These are phyloP conservation scores for Verticillium nonalfalfae DNA, from an alignment of 2,329 filamentous ascomycete species.

Conservation along the genomic window DNA sequence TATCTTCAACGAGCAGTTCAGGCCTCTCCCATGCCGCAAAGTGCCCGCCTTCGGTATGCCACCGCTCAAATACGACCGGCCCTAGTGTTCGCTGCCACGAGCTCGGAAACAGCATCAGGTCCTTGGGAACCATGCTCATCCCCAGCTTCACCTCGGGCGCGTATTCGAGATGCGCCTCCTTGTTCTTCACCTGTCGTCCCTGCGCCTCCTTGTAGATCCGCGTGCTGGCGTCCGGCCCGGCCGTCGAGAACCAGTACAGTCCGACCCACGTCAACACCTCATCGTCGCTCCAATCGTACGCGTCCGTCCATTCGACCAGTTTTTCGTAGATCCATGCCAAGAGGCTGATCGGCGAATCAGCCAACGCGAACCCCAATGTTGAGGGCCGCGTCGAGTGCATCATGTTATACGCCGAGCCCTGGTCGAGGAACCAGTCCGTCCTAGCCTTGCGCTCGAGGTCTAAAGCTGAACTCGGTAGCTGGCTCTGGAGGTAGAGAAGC, in stretches of 20 bases:
- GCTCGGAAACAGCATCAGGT: constrained; percentile 46
- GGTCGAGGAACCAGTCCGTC: constrained; percentile 46
- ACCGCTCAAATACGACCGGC: constrained; percentile 49
- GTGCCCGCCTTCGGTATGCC: constrained; percentile 48
- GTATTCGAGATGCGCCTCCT: constrained; percentile 29
- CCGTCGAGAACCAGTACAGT: constrained; percentile 64
- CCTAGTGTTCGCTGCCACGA: constrained; percentile 54
- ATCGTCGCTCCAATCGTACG: constrained; percentile 67
- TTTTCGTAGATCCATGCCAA: constrained; percentile 81
- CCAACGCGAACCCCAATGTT: constrained; percentile 63
- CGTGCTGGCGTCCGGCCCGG: constrained; percentile 60
- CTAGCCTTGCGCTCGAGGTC: constrained; percentile 48
- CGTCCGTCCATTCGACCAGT: constrained; percentile 68
- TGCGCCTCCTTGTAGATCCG: constrained; percentile 66
- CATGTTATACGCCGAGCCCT: constrained; percentile 53
- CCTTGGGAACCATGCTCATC: constrained; percentile 50
- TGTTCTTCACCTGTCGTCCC: background rate
- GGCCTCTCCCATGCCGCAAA: constrained; percentile 57
- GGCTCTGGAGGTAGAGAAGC: constrained; percentile 48
- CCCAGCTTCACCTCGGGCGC: constrained; percentile 33
- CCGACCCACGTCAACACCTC: constrained; percentile 71
- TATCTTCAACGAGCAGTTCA: constrained; percentile 42
- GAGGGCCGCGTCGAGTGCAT: constrained; percentile 64
- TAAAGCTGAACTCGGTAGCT: constrained; percentile 43
- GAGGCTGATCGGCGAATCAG: constrained; percentile 63